phyloP scores from a whole-genome alignment of 2,329 filamentous ascomycete species.

The Thielaviopsis musarum region DNA sequence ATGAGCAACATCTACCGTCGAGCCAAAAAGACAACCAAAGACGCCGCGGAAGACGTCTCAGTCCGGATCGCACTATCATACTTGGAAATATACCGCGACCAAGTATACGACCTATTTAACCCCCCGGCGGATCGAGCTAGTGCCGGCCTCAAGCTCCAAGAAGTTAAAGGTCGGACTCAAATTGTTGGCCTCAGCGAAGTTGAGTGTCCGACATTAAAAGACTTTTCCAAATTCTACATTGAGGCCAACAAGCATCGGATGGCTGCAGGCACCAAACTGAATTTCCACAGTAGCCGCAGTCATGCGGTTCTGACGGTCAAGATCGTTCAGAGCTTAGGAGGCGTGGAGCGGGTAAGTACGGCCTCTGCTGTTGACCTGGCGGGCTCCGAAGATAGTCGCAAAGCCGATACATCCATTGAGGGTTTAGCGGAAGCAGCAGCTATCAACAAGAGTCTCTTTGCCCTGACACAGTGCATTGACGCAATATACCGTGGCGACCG shows the following conservation, averaged over 20 bases:
- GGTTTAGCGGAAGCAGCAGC: conserved; percentile 85
- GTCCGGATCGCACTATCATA: conserved; percentile 71
- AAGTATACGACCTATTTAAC: conserved; percentile 82
- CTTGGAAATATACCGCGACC: conserved; percentile 96
- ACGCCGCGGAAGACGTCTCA: conserved; percentile 49
- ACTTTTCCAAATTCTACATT: conserved; percentile 81
- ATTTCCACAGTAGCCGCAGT: conserved; percentile 76
- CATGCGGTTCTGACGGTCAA: conserved; percentile 88
- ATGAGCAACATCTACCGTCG: conserved; percentile 74
- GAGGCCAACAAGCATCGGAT: conserved; percentile 83
- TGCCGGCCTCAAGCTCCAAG: conserved; percentile 63
- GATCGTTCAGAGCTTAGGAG: conserved; percentile 56
- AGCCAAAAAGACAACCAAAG: conserved; percentile 71
- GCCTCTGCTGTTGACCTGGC: conserved; percentile 90
- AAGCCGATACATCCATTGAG: conserved; percentile 87
- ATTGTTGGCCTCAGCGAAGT: conserved; percentile 76
- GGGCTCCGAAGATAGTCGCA: conserved; percentile 85
- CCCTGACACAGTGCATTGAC: conserved; percentile 86
- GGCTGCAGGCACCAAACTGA: conserved; percentile 80
- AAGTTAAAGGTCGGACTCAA: conserved; percentile 73
- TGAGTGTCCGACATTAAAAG: conserved; percentile 66
- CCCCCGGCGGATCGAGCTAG: conserved; percentile 71
- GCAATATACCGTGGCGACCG: conserved; percentile 63
- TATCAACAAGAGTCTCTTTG: conserved; percentile 95
- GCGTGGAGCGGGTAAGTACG: conserved; percentile 57